A percentile compares a stretch with the other conserved stretches of the same genome.
phyloP scores from a whole-genome alignment of 352 stramenopile species.

The Phytopythium delawarense region DNA sequence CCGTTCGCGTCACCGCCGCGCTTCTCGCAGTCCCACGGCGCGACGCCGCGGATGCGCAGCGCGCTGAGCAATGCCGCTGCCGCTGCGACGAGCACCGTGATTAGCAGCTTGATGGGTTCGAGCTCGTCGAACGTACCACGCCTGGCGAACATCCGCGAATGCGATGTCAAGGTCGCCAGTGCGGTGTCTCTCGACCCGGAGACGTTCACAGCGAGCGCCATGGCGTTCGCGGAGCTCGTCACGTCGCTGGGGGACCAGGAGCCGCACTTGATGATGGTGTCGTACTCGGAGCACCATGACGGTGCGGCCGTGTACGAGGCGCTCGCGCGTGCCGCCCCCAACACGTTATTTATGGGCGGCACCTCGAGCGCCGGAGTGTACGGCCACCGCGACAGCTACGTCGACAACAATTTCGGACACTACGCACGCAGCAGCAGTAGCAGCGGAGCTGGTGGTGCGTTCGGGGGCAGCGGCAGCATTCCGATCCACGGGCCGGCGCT shows the following conservation, averaged over 20 bases:
- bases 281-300: slow-evolving; percentile 66
- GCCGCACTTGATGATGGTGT: slow-evolving; percentile 78
- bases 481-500: slow-evolving; percentile 32
- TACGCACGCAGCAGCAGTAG: slow-evolving; percentile 21
- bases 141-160: slow-evolving; percentile 20
- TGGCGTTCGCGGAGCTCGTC: slow-evolving; percentile 58
- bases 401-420: slow-evolving; percentile 11
- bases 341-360: slow-evolving; percentile 81
- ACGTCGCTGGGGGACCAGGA: slow-evolving; percentile 48
- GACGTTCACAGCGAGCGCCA: slow-evolving; percentile 41
- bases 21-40: slow-evolving; percentile 11
- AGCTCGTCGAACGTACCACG: slow-evolving; percentile 6
- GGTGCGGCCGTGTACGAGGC: slow-evolving; percentile 53
- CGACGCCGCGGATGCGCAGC: slow-evolving; percentile 15
- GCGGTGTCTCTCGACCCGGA: slow-evolving; percentile 60
- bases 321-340: slow-evolving; percentile 49
- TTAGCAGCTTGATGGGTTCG: slow-evolving; percentile 4
- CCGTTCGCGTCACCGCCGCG: slow-evolving; percentile 22
- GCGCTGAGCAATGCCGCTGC: slow-evolving; percentile 3
- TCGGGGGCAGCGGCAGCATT: slow-evolving; percentile 7
- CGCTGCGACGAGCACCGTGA: slow-evolving; percentile 1
- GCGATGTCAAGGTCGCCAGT: slow-evolving; percentile 70
- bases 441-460: slow-evolving; percentile 17
- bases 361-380: slow-evolving; percentile 71
- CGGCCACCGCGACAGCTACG: slow-evolving; percentile 15